A percentile compares a stretch with the other conserved stretches of the same genome.
Evolutionary conservation across 2,329 filamentous ascomycete genomes (phyloP).

Genomic region (Fusarium incarnatum): DNA sequence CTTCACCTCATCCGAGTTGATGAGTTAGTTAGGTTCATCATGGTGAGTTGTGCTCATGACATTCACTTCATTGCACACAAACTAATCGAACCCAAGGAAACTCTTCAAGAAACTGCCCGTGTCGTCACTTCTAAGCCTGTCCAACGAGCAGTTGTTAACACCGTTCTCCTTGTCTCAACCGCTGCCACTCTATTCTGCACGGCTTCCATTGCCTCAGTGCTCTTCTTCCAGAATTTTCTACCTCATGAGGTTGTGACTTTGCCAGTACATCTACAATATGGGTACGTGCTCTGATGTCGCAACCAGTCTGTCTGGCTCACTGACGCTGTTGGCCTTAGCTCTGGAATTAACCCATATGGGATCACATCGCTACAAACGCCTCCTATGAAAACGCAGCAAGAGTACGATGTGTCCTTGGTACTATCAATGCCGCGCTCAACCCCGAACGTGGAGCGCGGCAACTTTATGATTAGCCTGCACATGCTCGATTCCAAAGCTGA

Average conservation of each 20-base stretch:
- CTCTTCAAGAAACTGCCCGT: slow-evolving; percentile 52
- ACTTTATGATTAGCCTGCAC: slow-evolving; percentile 92
- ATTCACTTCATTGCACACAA: not conserved
- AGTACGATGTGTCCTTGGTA: slow-evolving; percentile 84
- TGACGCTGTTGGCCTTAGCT: slow-evolving; percentile 50
- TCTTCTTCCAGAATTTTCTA: slow-evolving; percentile 68
- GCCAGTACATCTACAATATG: slow-evolving; percentile 69
- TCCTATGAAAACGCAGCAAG: slow-evolving; percentile 75
- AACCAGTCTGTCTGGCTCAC: slow-evolving; percentile 1
- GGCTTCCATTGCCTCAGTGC: slow-evolving; percentile 61
- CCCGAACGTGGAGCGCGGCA: slow-evolving; percentile 80
- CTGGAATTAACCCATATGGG: slow-evolving; percentile 65
- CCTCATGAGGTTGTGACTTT: slow-evolving; percentile 65
- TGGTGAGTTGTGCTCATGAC: slow-evolving; percentile 30
- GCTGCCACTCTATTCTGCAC: slow-evolving; percentile 60
- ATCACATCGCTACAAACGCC: slow-evolving; percentile 58
- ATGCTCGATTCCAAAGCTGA: slow-evolving; percentile 65
- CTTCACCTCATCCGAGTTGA: slow-evolving; percentile 10
- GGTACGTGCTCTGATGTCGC: slow-evolving; percentile 56
- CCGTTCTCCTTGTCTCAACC: slow-evolving; percentile 57
- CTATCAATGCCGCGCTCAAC: slow-evolving; percentile 83
- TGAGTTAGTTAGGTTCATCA: slow-evolving; percentile 20
- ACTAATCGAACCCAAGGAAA: slow-evolving; percentile 47
- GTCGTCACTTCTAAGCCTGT: slow-evolving; percentile 63
- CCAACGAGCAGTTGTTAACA: slow-evolving; percentile 62